Evolutionary conservation across 1,284 basidiomycete species (phyloP), one percentile per base, ranked within the genome.

Genomic region (Lentinula novae-zelandiae): DNA sequence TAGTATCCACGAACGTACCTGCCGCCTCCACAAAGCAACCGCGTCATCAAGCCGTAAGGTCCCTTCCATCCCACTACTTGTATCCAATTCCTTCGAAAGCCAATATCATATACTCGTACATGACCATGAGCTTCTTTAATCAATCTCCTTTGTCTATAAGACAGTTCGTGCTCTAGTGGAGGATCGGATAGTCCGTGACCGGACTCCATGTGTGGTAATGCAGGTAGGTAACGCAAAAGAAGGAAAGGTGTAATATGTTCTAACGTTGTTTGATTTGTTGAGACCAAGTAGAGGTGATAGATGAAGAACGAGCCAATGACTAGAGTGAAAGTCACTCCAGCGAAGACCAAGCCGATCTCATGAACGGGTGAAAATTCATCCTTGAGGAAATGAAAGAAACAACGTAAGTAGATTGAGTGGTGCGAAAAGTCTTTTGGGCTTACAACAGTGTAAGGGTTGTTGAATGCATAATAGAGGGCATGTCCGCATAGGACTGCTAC

Each of bases 191-290:
- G 75, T 49, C 33, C 6, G 12, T 12, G 33, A 13, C n/a, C 39
- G 20, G 80, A 80, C 8, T 73, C 76, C 15, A 76, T 72, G 7
- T 67, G 71, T 40, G 84, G 84, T 8, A 89, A 74, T 5, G 81
- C 79, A 40, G 89, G 86, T 38, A 93, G 75, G 67, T 89, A 75
- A 58, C 86, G 83, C 53, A 93, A 78, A 9, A 93, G 80, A 34
- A 90, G 75, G 69, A 90, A 92, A 2, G 90, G 90, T 0, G 90
- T 85, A 42, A 95, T 81, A 63, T 87, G 82, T 70, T 96, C 93
- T 34, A 95, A 68, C 0, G 93, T 95, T 3, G 93, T 94, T 72
- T 93, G 89, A 71, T 95, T 95, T 50, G 89, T 91, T 33, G 92
- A 82, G 36, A 88, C 81, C 50, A 96, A 84, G 69, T 92, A 95